Percentiles rank a stretch among this genome's conserved stretches.
phyloP scores from a whole-genome alignment of 371 early-diverging fungal species.

The Rhizomucor miehei region DNA sequence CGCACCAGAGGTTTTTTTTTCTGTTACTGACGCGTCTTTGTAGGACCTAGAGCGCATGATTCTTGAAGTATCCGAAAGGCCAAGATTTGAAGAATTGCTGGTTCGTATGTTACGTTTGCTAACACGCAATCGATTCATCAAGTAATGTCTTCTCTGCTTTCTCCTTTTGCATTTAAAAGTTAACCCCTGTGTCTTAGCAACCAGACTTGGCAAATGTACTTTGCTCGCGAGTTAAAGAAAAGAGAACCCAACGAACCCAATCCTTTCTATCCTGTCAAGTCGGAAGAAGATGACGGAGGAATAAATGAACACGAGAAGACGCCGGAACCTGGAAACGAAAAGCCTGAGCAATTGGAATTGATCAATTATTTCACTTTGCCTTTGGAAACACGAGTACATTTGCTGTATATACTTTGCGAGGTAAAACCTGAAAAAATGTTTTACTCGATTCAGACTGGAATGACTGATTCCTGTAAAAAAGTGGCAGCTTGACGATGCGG shows the following conservation, averaged over 20 bases:
- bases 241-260: constrained; percentile 30
- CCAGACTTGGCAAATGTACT: constrained; percentile 58
- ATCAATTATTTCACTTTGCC: constrained; percentile 40
- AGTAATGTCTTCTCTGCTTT: constrained; percentile 13
- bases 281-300: background rate
- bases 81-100: constrained; percentile 36
- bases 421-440: constrained; percentile 12
- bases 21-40: constrained; percentile 2
- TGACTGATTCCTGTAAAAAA: constrained; percentile 19
- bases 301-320: constrained; percentile 7
- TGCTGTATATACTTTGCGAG: constrained; percentile 47
- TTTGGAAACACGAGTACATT: constrained; percentile 41
- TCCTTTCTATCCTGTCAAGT: constrained; percentile 16
- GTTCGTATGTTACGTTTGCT: constrained; percentile 36
- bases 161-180: background rate
- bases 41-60: constrained; percentile 48
- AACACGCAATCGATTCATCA: constrained; percentile 41
- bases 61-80: constrained; percentile 25
- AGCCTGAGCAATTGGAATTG: background rate
- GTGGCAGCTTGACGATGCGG: constrained; percentile 72
- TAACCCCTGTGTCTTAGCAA: constrained; percentile 24
- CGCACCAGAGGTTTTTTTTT: background rate
- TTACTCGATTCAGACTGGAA: background rate
- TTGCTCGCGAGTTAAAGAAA: constrained; percentile 52
- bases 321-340: constrained; percentile 1